Evolutionary conservation across 2,329 filamentous ascomycete genomes (phyloP), one percentile per base, ranked within the genome.

Genomic region (Exophiala xenobiotica): DNA sequence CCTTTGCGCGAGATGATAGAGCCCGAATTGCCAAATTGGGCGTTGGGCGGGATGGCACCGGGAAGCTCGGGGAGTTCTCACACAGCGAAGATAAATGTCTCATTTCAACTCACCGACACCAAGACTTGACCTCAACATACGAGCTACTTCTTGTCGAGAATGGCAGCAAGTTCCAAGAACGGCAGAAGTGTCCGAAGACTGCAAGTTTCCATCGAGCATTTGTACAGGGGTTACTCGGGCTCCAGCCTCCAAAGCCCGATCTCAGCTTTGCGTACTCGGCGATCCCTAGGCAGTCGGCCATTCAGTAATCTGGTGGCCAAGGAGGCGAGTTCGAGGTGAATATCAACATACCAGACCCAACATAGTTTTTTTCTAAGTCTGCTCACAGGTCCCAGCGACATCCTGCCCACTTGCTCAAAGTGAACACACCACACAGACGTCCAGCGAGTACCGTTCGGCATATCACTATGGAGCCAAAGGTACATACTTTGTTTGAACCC

Each of bases 401-500:
- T 6, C 8, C 14, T 12, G 11, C 11, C 4, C 27, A 9, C 4
- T 11, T n/a, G 27, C 14, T 3, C 8, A 31, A 31, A 9, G 4
- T 31, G 27, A 31, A 4, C 27, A 31, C 27, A 4, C 11, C 27
- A 31, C 27, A 4, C 11, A n/a, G 8, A 4, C 27, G 27, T 31
- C 11, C 14, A 20, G 19, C 37, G 22, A 39, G n/a, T 9, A 6
- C n/a, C 6, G 6, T 38, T 9, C 6, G n/a, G 5, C n/a, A 2
- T 16, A 4, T 39, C 12, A 39, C 2, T 12, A 39, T 39, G 37
- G 50, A 64, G 19, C 66, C 66, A 20, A 61, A 54, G 3, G 60
- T 68, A 2, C 62, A 69, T 46, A 49, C 59, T n/a, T 6, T 68
- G 1, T 68, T 68, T 33, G 75, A 78, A 49, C 35, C 54, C 0